A percentile compares a stretch with the other conserved stretches of the same genome.
Evolutionary conservation across 495 filamentous ascomycete genomes (phyloP).

Genomic region (Penicillium roqueforti): DNA sequence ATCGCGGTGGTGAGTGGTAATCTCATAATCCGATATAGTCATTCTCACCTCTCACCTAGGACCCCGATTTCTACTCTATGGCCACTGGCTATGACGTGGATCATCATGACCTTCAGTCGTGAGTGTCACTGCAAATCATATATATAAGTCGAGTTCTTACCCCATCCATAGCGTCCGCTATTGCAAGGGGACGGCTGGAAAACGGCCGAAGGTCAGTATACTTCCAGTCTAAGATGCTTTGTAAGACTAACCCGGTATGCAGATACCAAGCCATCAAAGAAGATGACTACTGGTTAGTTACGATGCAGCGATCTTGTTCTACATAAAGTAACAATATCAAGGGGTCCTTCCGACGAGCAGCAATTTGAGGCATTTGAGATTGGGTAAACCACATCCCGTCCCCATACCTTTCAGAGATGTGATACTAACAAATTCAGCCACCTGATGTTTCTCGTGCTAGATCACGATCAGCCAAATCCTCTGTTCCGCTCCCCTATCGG

Average conservation of each 20-base stretch:
- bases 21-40: neutral
- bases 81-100: neutral
- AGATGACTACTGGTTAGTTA: constrained; percentile 21
- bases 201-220: constrained; percentile 18
- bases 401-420: neutral
- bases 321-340: constrained; percentile 1
- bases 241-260: neutral
- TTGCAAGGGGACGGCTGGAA: constrained; percentile 16
- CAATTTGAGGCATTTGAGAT: constrained; percentile 18
- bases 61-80: constrained; percentile 13
- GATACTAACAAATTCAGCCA: constrained; percentile 8
- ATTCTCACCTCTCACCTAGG: constrained; percentile 4
- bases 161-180: constrained; percentile 10
- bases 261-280: constrained; percentile 22
- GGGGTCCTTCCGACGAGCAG: constrained; percentile 15
- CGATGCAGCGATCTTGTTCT: neutral
- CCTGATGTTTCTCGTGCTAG: constrained; percentile 18
- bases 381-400: constrained; percentile 11
- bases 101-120: constrained; percentile 13
- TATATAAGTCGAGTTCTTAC: neutral
- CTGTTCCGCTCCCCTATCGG: constrained; percentile 18
- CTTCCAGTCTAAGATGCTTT: neutral
- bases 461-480: constrained; percentile 13
- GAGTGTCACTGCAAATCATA: neutral
- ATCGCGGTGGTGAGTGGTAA: constrained; percentile 11